Base-by-base conservation (phyloP, 106 monocot species). In the Dendrobium catenatum region DNA sequence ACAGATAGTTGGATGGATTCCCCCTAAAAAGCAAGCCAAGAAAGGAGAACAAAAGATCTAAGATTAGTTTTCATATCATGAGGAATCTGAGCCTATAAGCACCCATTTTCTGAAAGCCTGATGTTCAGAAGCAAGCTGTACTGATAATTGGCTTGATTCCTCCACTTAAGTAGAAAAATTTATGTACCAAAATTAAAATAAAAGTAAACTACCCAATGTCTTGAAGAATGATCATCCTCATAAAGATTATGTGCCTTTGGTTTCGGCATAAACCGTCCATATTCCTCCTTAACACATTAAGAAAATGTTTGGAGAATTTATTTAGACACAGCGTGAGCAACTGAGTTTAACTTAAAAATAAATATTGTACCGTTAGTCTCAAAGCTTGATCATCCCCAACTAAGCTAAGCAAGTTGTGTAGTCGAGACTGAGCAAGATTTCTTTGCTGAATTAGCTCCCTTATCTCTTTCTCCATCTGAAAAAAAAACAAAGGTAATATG, bases 381-480 rank as follows among this genome's bases (percentile, higher is more conserved):
- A 90, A 86, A 78, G 80, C 56, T 46, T 80, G 88, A 74, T 93
- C 79, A 70, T 91, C 89, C 51, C 79, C 83, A 5, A 91, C 85
- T 73, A 73, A 77, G 55, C 48, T 86, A 72, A 95, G 89, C 80
- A 95, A 86, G 81, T 91, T 86, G 5, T 91, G 87, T n/a, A 99
- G 88, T 42, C 91, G 84, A 83, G 89, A 89, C 72, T 95, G 93
- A 81, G 91, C 95, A 79, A 90, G 85, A 87, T 99, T 93, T 54
- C 95, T 79, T 77, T 99, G 91, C 77, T 84, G 85, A 77, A 89
- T 90, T 47, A 99, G 77, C 68, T 95, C 89, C 77, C 79, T 95
- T 54, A 99, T 89, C 83, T 99, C 93, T 72, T 87, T 88, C 81
- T 93, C 99, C 93, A 99, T 89, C 99, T 99, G 82, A 40, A 73